These are phyloP conservation scores for Aspergillus floridensis DNA, from an alignment of 2,329 filamentous ascomycete genomes.

Conservation along the genomic window DNA sequence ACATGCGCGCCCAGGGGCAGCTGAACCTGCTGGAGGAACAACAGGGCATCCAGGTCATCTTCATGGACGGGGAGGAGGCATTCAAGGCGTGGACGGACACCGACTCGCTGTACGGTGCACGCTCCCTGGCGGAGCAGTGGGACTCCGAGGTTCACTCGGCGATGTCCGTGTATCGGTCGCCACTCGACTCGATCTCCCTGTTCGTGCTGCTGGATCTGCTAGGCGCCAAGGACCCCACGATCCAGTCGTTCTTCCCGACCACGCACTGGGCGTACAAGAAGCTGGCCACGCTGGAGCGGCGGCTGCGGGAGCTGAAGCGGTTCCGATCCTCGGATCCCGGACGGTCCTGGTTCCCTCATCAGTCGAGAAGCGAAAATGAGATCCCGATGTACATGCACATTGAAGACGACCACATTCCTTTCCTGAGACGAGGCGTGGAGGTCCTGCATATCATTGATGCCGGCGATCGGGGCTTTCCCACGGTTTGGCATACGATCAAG, in stretches of 20 bases:
- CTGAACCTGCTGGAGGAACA: conserved; percentile 63
- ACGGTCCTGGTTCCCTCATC: conserved; percentile 65
- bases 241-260: conserved; percentile 83
- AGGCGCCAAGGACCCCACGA: conserved; percentile 63
- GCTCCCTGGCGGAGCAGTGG: conserved; percentile 80
- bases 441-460: conserved; percentile 84
- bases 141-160: conserved; percentile 67
- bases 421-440: conserved; percentile 80
- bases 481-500: conserved; percentile 79
- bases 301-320: conserved; percentile 65
- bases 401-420: conserved; percentile 88
- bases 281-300: conserved; percentile 70
- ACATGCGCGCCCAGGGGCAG: conserved; percentile 62
- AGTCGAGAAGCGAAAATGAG: conserved; percentile 51
- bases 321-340: conserved; percentile 57
- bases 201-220: conserved; percentile 92
- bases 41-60: conserved; percentile 80
- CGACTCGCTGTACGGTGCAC: conserved; percentile 85
- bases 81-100: conserved; percentile 74
- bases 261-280: conserved; percentile 91
- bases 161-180: conserved; percentile 70
- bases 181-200: conserved; percentile 75
- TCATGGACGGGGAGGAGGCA: conserved; percentile 93
- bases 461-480: conserved; percentile 58
- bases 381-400: conserved; percentile 55